These are phyloP conservation scores for Cucurbita argyrosperma DNA, from an alignment of 306 rosid genomes.

Conservation along the genomic window DNA sequence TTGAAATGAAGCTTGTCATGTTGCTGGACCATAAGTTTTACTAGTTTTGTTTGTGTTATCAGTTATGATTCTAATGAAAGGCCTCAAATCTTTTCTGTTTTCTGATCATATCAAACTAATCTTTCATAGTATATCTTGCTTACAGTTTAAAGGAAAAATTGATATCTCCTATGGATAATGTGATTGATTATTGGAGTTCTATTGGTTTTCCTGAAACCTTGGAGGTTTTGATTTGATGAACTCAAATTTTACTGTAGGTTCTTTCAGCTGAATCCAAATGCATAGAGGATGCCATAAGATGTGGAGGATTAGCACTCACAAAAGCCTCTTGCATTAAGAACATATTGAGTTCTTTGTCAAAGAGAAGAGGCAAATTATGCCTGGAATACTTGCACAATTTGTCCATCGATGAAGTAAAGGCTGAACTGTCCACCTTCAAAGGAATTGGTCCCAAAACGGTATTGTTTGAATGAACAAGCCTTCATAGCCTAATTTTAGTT, in stretches of 20 bases:
- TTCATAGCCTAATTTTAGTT: background rate
- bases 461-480: constrained; percentile 1
- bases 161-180: background rate
- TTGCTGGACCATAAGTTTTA: background rate
- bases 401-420: constrained; percentile 48
- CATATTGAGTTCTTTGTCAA: constrained; percentile 39
- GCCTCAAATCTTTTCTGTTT: background rate
- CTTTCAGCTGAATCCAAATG: constrained; percentile 40
- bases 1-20: background rate
- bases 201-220: background rate
- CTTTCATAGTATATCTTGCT: background rate
- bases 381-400: constrained; percentile 63
- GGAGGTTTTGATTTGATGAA: background rate
- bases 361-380: constrained; percentile 61
- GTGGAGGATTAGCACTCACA: constrained; percentile 84
- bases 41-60: background rate
- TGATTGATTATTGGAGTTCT: background rate
- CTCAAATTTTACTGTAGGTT: constrained; percentile 33
- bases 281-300: constrained; percentile 61
- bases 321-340: constrained; percentile 70
- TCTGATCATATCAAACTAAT: background rate
- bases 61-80: too few relatives aligned
- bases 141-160: background rate
- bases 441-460: constrained; percentile 95
- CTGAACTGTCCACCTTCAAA: constrained; percentile 65